Base-by-base conservation (phyloP, 768 basidiomycete species). In the Cystoderma amianthinum region DNA sequence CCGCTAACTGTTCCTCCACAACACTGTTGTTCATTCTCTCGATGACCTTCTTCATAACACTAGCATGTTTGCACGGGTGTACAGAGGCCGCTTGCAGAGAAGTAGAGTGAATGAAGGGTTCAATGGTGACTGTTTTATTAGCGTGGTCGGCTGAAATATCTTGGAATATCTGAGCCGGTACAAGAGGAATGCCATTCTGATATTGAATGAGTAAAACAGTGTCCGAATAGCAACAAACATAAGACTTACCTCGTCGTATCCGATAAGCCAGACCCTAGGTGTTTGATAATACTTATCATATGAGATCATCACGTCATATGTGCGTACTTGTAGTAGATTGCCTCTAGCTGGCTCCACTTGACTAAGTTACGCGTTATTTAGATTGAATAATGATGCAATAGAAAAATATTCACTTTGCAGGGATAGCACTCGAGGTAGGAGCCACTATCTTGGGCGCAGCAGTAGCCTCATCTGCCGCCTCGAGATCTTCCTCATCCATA, bases 281-380 rank as follows among this genome's bases (percentile, higher is more conserved):
- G 94, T 97, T 62, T 98, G 96, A 64, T 99, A 98, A 64, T 94
- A 95, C 69, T 98, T 99, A 76, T 99, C 96, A 62, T 98, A 99
- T 36, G 90, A 91, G 70, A 99, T 98, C 85, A 96, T 90, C 55
- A 97, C 94, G 61, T 99, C 96, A 69, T 99, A 99, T 9, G 95
- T 99, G 55, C 96, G 80, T 30, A 98, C 91, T 73, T 94, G 90
- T 32, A 98, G 69, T 19, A 97, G 71, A 53, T 96, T 96, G 43
- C 79, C 80, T 46, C 81, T 88, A 23, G 80, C 77, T 16, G 75
- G 70, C 48, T 84, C 80, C 15, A 74, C 66, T 50, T 78, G 64
- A 47, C 83, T 89, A 46, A 25, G 38, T n/a, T 21, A 16, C 24
- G 12, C 33, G 22, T 25, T 11, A 32, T 21, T 35, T 15, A 22